Conservation (phyloP, 2,329 filamentous ascomycete species). For the Penicillium glabrum region DNA sequence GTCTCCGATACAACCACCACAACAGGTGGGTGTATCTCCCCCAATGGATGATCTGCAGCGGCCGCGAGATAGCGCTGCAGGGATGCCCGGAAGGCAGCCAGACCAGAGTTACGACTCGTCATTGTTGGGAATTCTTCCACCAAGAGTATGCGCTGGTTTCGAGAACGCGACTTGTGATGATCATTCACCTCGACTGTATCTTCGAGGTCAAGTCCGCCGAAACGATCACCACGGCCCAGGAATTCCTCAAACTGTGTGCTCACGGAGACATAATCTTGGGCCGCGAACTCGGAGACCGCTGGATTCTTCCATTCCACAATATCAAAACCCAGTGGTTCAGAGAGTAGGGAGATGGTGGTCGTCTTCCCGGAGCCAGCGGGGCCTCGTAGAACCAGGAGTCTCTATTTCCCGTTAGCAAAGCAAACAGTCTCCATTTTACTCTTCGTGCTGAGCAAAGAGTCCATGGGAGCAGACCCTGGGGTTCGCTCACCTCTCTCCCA, state of each 20-base stretch:
- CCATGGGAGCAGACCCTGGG: neutral
- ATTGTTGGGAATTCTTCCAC: slow-evolving; percentile 83
- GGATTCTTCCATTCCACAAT: slow-evolving; percentile 92
- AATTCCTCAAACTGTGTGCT: slow-evolving; percentile 91
- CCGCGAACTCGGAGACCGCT: slow-evolving; percentile 57
- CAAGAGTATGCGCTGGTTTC: slow-evolving; percentile 61
- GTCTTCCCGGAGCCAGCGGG: slow-evolving; percentile 92
- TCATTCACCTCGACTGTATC: slow-evolving; percentile 3
- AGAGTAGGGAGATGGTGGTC: slow-evolving; percentile 75
- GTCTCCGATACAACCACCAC: slow-evolving; percentile 93
- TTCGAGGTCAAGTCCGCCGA: slow-evolving; percentile 65
- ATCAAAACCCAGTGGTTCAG: slow-evolving; percentile 72
- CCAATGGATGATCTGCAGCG: slow-evolving; percentile 55
- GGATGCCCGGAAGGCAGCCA: slow-evolving; percentile 72
- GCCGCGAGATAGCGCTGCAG: slow-evolving; percentile 73
- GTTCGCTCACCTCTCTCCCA: slow-evolving; percentile 36
- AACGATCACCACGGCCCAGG: slow-evolving; percentile 75
- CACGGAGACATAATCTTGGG: slow-evolving; percentile 66
- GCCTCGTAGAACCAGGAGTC: slow-evolving; percentile 81
- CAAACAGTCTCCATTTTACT: neutral
- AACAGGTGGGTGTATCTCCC: slow-evolving; percentile 63
- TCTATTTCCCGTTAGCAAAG: slow-evolving; percentile 48
- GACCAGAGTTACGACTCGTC: slow-evolving; percentile 63
- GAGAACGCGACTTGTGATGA: slow-evolving; percentile 1
- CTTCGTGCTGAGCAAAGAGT: neutral